Base-by-base conservation (phyloP, 371 early-diverging fungal species). In the Actinomortierella wolfii region DNA sequence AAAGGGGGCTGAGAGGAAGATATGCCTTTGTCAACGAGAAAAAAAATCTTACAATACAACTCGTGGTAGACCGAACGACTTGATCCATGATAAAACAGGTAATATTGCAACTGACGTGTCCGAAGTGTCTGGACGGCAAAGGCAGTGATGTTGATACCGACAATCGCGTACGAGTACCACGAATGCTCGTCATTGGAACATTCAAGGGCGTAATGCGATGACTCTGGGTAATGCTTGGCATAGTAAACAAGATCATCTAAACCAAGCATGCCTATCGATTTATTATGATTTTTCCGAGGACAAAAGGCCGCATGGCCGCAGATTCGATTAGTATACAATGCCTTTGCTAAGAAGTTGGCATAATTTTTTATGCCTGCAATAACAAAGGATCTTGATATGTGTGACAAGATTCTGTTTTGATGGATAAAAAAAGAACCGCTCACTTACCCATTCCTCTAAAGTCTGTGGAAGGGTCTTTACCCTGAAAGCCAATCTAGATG, bases 401-500 rank as follows among this genome's bases (percentile, higher is more conserved):
- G 8, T 25, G 21, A 52, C 8, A 29, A 28, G 21, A 56, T 34
- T 34, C 7, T 34, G 11, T 11, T 34, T 11, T 34, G 34, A 11
- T 34, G 34, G 34, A 11, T 6, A 34, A 43, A 47, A 7, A 39
- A 4, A 15, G 7, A 28, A 51, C 34, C 3, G 21, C 21, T 48
- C 29, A 40, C 71, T 49, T 76, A 77, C 88, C 94, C 93, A 94
- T 92, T 24, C 92, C 92, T 28, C 94, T 82, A 59, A 94, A 94
- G 78, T 94, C 94, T 0, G 93, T 92, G 9, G 94, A 90, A 1
- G 93, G 94, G 69, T 93, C 92, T 20, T 75, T 78, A 40, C 93
- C 93, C 62, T 94, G 94, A 62, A 94, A 94, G 0, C 89, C 91
- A 67, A 92, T 82, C 80, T 81, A n/a, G n/a, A n/a, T n/a, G n/a